Conservation (phyloP, 176 grass and related monocot genomes). For the Tillandsia fasciculata region DNA sequence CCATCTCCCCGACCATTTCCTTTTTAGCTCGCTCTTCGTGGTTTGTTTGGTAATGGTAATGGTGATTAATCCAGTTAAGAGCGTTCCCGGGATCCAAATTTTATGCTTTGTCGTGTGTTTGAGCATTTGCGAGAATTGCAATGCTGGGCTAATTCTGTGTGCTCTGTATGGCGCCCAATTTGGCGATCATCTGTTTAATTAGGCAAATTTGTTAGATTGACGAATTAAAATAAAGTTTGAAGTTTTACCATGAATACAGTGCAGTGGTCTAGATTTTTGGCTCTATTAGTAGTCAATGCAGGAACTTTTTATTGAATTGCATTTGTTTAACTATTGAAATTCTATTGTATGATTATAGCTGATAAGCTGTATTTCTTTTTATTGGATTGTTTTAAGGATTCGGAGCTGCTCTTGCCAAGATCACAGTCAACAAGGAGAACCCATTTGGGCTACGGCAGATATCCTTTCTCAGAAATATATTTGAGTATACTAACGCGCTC, state of each 20-base stretch:
- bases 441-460: constrained; percentile 84
- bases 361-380: neutral
- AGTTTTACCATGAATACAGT: too few relatives aligned
- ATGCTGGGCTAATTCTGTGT: neutral
- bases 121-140: neutral
- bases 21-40: neutral
- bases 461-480: constrained; percentile 38
- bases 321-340: neutral
- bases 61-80: too few relatives aligned
- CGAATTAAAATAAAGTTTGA: too few relatives aligned
- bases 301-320: neutral
- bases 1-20: neutral
- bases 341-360: neutral
- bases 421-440: constrained; percentile 73
- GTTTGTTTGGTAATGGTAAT: too few relatives aligned
- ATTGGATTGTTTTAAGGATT: constrained; percentile 44
- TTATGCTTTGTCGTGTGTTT: neutral
- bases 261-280: too few relatives aligned
- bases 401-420: constrained; percentile 79
- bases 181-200: neutral
- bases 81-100: too few relatives aligned
- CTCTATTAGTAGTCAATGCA: too few relatives aligned
- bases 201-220: neutral
- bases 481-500: neutral
- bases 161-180: neutral